Percentiles rank a stretch among this genome's conserved stretches.
Evolutionary conservation across 2,329 filamentous ascomycete species (phyloP).

Genomic region (Monilinia fructigena): DNA sequence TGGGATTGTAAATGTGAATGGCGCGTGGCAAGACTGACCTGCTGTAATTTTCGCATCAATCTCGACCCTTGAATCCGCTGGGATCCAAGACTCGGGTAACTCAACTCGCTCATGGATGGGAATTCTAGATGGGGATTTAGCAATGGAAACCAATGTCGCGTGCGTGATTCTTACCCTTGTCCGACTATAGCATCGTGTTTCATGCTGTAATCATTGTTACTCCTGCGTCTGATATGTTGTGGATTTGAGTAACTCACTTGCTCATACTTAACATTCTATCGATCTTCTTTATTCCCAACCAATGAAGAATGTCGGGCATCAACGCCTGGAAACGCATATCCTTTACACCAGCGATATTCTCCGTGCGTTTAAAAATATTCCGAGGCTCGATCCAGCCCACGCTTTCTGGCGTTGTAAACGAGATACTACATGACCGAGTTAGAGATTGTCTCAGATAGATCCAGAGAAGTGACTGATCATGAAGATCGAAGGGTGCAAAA

Average conservation of each 20-base stretch:
- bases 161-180: conserved; percentile 57
- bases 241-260: conserved; percentile 50
- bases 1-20: conserved; percentile 5
- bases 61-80: conserved; percentile 92
- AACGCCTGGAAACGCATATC: conserved; percentile 97
- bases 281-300: conserved; percentile 98
- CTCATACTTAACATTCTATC: conserved; percentile 99
- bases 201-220: conserved; percentile 56
- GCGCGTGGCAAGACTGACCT: conserved; percentile 50
- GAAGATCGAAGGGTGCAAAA: conserved; percentile 23
- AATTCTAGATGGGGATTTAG: conserved; percentile 51
- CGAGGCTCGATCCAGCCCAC: conserved; percentile 74
- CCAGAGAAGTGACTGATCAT: conserved; percentile 17
- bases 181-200: conserved; percentile 87
- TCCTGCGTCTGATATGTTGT: conserved; percentile 30
- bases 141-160: conserved; percentile 13
- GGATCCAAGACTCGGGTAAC: conserved; percentile 90
- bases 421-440: conserved; percentile 42
- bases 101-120: conserved; percentile 88
- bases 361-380: conserved; percentile 98
- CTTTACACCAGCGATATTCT: conserved; percentile 96
- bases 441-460: conserved; percentile 26
- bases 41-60: conserved; percentile 98
- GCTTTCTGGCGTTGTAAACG: conserved; percentile 78
- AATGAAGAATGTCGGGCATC: conserved; percentile 97